These are phyloP conservation scores for Lathyrus oleraceus DNA, from an alignment of 306 rosid species.

Conservation along the genomic window DNA sequence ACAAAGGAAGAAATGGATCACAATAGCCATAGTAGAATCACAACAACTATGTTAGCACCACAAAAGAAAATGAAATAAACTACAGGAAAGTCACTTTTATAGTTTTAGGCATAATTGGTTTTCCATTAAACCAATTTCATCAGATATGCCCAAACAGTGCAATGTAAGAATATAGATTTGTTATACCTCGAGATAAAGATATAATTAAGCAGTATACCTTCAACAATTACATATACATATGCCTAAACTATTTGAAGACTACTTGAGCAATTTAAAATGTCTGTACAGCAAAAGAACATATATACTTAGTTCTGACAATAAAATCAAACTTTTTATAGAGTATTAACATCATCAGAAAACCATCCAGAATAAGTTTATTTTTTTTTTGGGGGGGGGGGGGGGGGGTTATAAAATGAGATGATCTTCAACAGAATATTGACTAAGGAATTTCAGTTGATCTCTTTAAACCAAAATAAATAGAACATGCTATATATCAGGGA, in stretches of 20 bases:
- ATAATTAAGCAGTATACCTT: constrained; percentile 19
- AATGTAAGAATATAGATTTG: constrained; percentile 20
- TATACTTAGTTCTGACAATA: constrained; percentile 16
- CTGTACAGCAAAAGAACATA: neutral
- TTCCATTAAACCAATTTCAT: constrained; percentile 8
- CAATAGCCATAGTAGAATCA: neutral
- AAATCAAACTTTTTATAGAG: neutral
- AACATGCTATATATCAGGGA: constrained; percentile 16
- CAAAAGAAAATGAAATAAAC: constrained; percentile 2
- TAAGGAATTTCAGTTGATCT: constrained; percentile 3
- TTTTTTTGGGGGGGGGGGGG: too few relatives aligned
- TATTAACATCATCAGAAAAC: constrained; percentile 23
- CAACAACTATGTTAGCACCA: neutral
- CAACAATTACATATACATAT: neutral
- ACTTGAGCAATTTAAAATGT: neutral
- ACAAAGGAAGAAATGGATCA: neutral
- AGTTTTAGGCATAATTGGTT: constrained; percentile 9
- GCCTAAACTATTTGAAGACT: constrained; percentile 8
- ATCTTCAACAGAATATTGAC: constrained; percentile 22
- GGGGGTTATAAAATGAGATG: constrained; percentile 17
- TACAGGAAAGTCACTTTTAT: constrained; percentile 2
- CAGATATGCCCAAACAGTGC: constrained; percentile 2
- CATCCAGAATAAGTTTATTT: constrained; percentile 11
- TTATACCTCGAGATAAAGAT: neutral
- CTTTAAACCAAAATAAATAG: constrained; percentile 28